Base-by-base conservation (phyloP, 768 basidiomycete genomes). In the Mycena indigotica region DNA sequence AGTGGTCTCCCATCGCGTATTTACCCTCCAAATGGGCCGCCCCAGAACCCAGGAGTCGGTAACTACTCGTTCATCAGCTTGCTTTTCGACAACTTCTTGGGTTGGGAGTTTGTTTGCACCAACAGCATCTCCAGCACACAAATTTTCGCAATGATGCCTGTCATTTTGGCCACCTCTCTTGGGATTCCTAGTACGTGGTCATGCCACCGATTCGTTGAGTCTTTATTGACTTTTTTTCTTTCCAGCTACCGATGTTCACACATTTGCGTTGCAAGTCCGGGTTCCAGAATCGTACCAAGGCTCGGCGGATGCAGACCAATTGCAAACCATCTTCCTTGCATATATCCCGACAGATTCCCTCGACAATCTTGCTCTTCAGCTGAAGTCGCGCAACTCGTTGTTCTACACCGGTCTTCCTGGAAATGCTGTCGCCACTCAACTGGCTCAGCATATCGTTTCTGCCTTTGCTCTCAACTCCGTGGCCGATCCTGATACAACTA, bases 71-170 rank as follows among this genome's bases (percentile, higher is more conserved):
- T 86, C 58, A 82, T 93, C 69, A 88, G 81, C 51, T 65, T 95
- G 38, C 65, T 91, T 59, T 88, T 93, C 70, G 79, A 84, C 53
- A 45, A 65, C 3, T 65, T 57, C 23, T 74, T 95, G 57, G 80
- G 80, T 55, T 95, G 93, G 93, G 19, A 63, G 0, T 91, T 86
- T 62, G 89, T 94, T 3, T 83, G 85, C 38, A 61, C 62, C 15
- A 84, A 77, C 57, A 57, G 72, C 6, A 76, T 86, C 53, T 81
- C 89, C 0, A 78, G 84, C 2, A 86, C 80, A 48, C 92, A 98
- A 74, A 78, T 98, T 40, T 91, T 98, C 66, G 84, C 81, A 13
- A 88, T 79, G 66, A 73, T 88, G 53, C 91, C 93, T 1, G 25
- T 66, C 0, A 68, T 79, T 44, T 68, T 80, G 26, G 55, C 64